These are phyloP conservation scores for Tetradesmus obliquus DNA, from an alignment of 139 green algal genomes.

Conservation along the genomic window DNA sequence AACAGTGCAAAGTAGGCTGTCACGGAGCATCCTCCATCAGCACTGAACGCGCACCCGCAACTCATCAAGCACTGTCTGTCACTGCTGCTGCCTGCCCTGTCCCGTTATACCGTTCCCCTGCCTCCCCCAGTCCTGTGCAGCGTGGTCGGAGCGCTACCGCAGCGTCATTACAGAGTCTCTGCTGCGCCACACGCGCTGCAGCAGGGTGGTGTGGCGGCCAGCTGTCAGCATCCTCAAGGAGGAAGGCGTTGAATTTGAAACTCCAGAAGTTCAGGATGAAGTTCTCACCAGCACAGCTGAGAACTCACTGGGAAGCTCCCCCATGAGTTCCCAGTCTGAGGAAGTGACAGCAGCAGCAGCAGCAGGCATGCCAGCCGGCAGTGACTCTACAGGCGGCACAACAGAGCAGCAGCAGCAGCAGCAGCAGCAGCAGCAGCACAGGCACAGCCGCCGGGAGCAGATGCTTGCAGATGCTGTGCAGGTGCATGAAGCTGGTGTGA, in stretches of 20 bases:
- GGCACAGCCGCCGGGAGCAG: not conserved
- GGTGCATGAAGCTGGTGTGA: slow-evolving; percentile 68
- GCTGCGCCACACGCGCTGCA: not conserved
- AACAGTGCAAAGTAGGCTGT: too few species aligned
- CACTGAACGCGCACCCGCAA: too few species aligned
- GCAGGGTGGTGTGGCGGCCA: slow-evolving; percentile 71
- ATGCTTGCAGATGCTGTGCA: slow-evolving; percentile 38
- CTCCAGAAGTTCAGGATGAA: slow-evolving; percentile 9
- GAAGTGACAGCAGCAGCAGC: not conserved
- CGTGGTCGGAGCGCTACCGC: slow-evolving; percentile 62
- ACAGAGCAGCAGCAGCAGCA: slow-evolving; percentile 14
- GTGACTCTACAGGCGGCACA: not conserved
- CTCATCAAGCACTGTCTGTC: not conserved
- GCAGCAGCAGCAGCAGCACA: not conserved
- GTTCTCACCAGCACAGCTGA: not conserved
- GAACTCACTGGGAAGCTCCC: not conserved
- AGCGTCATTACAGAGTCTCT: slow-evolving; percentile 37
- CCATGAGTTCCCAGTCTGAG: not conserved
- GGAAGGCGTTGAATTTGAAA: slow-evolving; percentile 62
- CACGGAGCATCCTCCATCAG: too few species aligned
- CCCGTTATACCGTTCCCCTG: not conserved
- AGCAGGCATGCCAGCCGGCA: not conserved
- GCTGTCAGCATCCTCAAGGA: slow-evolving; percentile 69
- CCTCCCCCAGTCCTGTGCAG: slow-evolving; percentile 55
- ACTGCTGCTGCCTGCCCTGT: not conserved